These are phyloP conservation scores for Schizothecium vesticola DNA, from an alignment of 495 filamentous ascomycete genomes.

Conservation along the genomic window DNA sequence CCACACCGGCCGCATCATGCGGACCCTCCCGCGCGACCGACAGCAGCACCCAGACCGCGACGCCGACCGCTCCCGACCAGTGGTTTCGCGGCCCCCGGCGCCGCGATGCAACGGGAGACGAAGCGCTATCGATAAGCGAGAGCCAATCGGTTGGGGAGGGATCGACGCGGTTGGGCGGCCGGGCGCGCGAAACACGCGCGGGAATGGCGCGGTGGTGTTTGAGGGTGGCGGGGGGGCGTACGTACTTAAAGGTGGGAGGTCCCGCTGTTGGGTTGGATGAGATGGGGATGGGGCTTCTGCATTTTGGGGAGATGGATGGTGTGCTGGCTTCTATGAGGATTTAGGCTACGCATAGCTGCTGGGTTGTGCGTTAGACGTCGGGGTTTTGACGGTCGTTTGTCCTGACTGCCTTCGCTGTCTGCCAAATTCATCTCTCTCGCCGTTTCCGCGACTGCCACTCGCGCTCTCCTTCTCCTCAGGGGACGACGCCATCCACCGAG, in stretches of 20 bases:
- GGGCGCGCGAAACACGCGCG: neutral
- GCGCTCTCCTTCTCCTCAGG: neutral
- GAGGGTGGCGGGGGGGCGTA: neutral
- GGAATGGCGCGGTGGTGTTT: neutral
- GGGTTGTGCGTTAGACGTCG: no score
- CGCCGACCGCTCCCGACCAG: constrained; percentile 26
- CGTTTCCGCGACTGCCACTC: neutral
- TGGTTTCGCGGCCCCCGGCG: constrained; percentile 1
- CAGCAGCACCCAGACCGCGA: constrained; percentile 1
- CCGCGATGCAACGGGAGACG: neutral
- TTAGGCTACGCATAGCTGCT: no score
- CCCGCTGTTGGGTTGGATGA: neutral
- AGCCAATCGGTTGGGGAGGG: constrained; percentile 4
- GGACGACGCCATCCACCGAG: neutral
- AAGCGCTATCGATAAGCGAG: constrained; percentile 34
- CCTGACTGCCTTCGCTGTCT: neutral
- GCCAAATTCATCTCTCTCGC: neutral
- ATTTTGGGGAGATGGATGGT: neutral
- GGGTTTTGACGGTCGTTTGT: no score
- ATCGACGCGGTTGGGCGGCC: neutral
- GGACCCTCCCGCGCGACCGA: neutral
- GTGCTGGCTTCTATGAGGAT: neutral
- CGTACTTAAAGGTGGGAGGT: neutral
- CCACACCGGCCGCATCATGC: neutral
- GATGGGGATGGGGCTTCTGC: neutral